These are phyloP conservation scores for Piper betle DNA, from an alignment of 164 flowering plant species.

Conservation along the genomic window DNA sequence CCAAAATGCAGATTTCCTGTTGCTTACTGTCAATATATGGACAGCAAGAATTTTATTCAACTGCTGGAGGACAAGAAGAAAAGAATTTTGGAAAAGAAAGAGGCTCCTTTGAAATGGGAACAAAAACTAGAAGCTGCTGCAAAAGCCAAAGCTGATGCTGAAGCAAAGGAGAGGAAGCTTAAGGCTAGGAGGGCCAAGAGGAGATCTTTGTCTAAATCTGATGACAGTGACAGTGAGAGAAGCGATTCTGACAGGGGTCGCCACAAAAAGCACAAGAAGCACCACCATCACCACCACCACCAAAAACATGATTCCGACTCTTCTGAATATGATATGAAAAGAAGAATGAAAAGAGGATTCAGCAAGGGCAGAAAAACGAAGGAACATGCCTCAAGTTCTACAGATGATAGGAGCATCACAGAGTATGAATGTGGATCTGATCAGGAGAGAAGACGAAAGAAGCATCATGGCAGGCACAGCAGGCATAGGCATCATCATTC, in stretches of 20 bases:
- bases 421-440: slow-evolving; percentile 26
- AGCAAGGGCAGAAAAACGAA: slow-evolving; percentile 3
- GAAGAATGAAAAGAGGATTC: background rate
- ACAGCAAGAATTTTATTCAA: slow-evolving; percentile 83
- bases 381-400: slow-evolving; percentile 1
- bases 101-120: slow-evolving; percentile 93
- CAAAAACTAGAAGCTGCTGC: slow-evolving; percentile 86
- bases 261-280: slow-evolving; percentile 60
- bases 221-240: slow-evolving; percentile 33
- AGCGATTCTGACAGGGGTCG: slow-evolving; percentile 33
- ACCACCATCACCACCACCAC: slow-evolving; percentile 15
- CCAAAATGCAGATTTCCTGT: slow-evolving; percentile 77
- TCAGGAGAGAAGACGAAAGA: slow-evolving; percentile 36
- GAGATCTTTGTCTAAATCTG: slow-evolving; percentile 38
- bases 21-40: slow-evolving; percentile 63
- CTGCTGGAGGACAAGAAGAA: slow-evolving; percentile 87
- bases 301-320: slow-evolving; percentile 31
- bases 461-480: slow-evolving; percentile 15
- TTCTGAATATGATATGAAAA: slow-evolving; percentile 26
- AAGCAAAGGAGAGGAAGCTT: slow-evolving; percentile 47
- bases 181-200: slow-evolving; percentile 49
- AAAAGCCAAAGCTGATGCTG: slow-evolving; percentile 68
- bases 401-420: slow-evolving; percentile 30
- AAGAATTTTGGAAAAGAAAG: slow-evolving; percentile 65
- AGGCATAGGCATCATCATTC: slow-evolving; percentile 20